A percentile compares a stretch with the other conserved stretches of the same genome.
Conservation (phyloP, 345 rosid genomes). For the Arabis alpina region DNA sequence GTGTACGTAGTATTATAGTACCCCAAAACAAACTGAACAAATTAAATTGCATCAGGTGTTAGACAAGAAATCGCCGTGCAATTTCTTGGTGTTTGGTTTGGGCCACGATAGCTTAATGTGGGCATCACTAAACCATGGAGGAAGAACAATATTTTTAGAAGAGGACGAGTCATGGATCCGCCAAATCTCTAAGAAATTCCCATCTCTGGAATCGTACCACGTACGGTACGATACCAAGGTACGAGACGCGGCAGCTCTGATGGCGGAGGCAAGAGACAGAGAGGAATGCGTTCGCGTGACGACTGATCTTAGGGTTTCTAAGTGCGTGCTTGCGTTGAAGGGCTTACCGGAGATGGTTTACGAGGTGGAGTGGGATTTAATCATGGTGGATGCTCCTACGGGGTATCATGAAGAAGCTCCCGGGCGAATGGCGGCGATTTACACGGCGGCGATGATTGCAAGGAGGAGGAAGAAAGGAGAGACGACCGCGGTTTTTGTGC, state of each 20-base stretch:
- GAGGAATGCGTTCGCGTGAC: slow-evolving; percentile 54
- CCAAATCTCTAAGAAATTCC: slow-evolving; percentile 53
- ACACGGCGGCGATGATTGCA: slow-evolving; percentile 82
- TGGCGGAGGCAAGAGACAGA: slow-evolving; percentile 46
- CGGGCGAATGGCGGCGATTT: slow-evolving; percentile 87
- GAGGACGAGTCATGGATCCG: slow-evolving; percentile 82
- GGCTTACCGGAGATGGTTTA: slow-evolving; percentile 72
- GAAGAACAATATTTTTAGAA: slow-evolving; percentile 84
- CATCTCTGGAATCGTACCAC: slow-evolving; percentile 70
- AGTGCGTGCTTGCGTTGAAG: slow-evolving; percentile 66
- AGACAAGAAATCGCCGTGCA: slow-evolving; percentile 76
- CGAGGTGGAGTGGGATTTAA: slow-evolving; percentile 80
- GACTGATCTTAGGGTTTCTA: slow-evolving; percentile 61
- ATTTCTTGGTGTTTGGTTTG: slow-evolving; percentile 81
- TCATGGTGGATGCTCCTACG: slow-evolving; percentile 95
- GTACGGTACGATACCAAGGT: slow-evolving; percentile 75
- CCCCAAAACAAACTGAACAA: neutral
- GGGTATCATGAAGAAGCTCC: slow-evolving; percentile 83
- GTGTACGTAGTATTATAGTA: neutral
- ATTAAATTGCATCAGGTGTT: slow-evolving; percentile 40
- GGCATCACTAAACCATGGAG: slow-evolving; percentile 78
- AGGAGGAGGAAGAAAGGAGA: slow-evolving; percentile 59
- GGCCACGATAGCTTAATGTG: slow-evolving; percentile 97
- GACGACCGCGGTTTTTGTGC: slow-evolving; percentile 81
- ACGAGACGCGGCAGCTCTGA: slow-evolving; percentile 56